Percentiles rank a stretch among this genome's conserved stretches.
Conservation (phyloP, 2,329 filamentous ascomycete species). For the Fonsecaea monophora region DNA sequence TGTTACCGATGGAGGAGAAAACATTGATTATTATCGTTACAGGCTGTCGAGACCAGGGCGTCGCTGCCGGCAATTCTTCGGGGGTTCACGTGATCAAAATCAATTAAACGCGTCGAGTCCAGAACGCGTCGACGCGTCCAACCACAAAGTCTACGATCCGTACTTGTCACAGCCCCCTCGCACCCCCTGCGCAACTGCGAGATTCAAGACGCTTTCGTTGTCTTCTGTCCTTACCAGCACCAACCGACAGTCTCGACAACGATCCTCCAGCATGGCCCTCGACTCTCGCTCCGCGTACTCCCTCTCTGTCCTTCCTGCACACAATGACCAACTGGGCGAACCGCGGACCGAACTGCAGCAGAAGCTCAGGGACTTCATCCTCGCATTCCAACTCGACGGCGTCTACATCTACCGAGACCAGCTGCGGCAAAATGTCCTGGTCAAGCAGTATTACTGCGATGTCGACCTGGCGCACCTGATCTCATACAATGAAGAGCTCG, state of each 20-base stretch:
- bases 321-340: conserved; percentile 70
- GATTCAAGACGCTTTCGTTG: not conserved
- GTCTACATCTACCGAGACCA: conserved; percentile 98
- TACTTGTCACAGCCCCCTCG: not conserved
- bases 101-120: conserved; percentile 4
- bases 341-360: conserved; percentile 75
- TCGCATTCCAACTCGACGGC: conserved; percentile 93
- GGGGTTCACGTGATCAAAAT: not conserved
- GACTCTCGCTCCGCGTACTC: conserved; percentile 89
- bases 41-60: not conserved
- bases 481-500: conserved; percentile 93
- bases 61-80: not conserved
- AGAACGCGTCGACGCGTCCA: not conserved
- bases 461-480: conserved; percentile 95
- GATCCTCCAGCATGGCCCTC: conserved; percentile 54
- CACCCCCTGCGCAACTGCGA: not conserved
- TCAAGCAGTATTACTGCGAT: conserved; percentile 95
- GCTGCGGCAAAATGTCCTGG: conserved; percentile 88
- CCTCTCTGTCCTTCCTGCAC: conserved; percentile 77
- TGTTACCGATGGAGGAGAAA: too few relatives aligned
- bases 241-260: not conserved
- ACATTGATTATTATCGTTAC: not conserved
- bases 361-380: conserved; percentile 86
- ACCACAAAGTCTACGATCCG: not conserved
- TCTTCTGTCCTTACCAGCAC: not conserved